Base-by-base conservation (phyloP, 1,284 basidiomycete species). In the Cerrena zonata region DNA sequence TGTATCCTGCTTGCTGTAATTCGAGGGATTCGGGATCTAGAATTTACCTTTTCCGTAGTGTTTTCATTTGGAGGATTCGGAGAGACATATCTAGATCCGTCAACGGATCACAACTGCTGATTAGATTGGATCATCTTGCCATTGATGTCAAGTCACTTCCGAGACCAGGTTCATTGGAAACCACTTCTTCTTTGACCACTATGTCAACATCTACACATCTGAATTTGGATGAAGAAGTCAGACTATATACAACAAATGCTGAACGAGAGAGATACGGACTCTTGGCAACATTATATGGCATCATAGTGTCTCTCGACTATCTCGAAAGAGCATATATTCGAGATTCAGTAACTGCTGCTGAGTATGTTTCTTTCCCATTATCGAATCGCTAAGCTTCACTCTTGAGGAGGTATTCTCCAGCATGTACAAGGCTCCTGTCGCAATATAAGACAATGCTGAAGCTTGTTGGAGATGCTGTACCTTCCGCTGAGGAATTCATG, bases 361-460 rank as follows among this genome's bases (percentile, higher is more conserved):
- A 97, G 89, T 94, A 70, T 66, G 90, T 79, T 49, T 51, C 23
- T 48, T 40, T 48, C 22, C 10, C 21, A 34, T 44, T 44, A 51
- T 42, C 30, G 15, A 26, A 18, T 45, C 52, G 56, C 61, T 62
- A 51, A 59, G 43, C 45, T 66, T 63, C 58, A 48, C 36, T 34
- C 58, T 56, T 66, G 59, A 78, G 77, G 78, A 94, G 92, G 75
- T 99, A 99, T 69, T 94, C 93, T 52, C 94, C 93, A 52, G 93
- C 93, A 56, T 99, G 95, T 66, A 92, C 91, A 15, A 79, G 91
- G 42, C 72, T 99, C 18, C 70, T 99, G 7, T 91, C 90, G 13
- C 94, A 98, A 70, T 98, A 94, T 75, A 97, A 97, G 80, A 96
- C 93, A 2, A 89, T 96, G 80, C 76, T 94, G 58, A 97, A 94